A percentile compares a stretch with the other conserved stretches of the same genome.
phyloP scores from a whole-genome alignment of 768 basidiomycete genomes.

The Trichaptum fuscoviolaceum region DNA sequence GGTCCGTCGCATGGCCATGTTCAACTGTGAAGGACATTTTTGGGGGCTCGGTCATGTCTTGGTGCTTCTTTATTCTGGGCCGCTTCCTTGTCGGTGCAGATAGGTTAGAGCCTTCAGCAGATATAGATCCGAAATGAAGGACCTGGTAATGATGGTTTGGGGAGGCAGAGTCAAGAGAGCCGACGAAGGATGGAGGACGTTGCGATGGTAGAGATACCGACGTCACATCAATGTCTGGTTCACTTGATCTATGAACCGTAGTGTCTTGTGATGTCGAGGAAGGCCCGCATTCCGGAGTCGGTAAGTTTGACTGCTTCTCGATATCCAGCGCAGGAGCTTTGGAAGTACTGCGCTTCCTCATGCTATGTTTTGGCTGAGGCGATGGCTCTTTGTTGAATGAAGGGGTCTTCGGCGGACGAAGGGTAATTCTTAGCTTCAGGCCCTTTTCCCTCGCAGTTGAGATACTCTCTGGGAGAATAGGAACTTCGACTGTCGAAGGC shows the following conservation, averaged over 20 bases:
- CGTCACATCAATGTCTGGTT: conserved; percentile 11
- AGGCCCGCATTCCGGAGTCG: background rate
- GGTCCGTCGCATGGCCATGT: conserved; percentile 19
- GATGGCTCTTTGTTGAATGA: background rate
- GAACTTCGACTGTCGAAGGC: background rate
- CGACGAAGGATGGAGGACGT: conserved; percentile 6
- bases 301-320: conserved; percentile 23
- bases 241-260: conserved; percentile 16
- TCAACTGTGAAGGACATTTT: background rate
- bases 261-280: background rate
- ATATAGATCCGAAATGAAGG: conserved; percentile 22
- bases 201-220: conserved; percentile 7
- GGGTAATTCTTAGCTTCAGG: background rate
- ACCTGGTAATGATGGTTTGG: conserved; percentile 6
- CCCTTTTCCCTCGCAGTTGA: background rate
- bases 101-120: conserved; percentile 22
- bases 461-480: background rate
- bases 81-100: conserved; percentile 28
- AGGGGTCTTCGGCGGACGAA: background rate
- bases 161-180: conserved; percentile 20
- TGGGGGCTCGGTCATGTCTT: conserved; percentile 1
- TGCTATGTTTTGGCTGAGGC: background rate
- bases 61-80: conserved; percentile 12
- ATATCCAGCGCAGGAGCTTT: conserved; percentile 14
- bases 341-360: background rate